These are phyloP conservation scores for Penicillium sp. DNA, from an alignment of 2,329 filamentous ascomycete genomes.

Conservation along the genomic window DNA sequence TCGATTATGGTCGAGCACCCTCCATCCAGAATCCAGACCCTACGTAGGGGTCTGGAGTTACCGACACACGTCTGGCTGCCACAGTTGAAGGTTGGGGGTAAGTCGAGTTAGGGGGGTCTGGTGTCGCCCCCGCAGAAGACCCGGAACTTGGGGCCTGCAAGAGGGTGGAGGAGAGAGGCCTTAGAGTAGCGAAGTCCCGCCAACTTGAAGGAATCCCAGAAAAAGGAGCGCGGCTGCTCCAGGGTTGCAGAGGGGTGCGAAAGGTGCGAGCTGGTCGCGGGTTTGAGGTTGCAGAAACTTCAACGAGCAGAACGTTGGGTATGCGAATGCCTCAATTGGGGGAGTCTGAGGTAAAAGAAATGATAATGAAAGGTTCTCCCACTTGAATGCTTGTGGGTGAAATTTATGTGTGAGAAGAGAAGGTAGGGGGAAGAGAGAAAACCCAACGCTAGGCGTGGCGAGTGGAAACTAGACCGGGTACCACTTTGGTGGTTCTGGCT, in stretches of 20 bases:
- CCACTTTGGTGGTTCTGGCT: not conserved
- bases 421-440: not conserved
- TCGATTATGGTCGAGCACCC: conserved; percentile 30
- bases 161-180: conserved; percentile 79
- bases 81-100: conserved; percentile 32
- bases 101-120: conserved; percentile 90
- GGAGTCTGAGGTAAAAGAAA: not conserved
- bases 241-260: conserved; percentile 31
- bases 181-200: conserved; percentile 74
- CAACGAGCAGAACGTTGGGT: conserved; percentile 5
- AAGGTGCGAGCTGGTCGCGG: conserved; percentile 5
- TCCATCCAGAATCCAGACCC: conserved; percentile 46
- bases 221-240: conserved; percentile 42
- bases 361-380: not conserved
- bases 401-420: not conserved
- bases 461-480: not conserved
- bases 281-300: conserved; percentile 14
- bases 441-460: not conserved
- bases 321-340: not conserved
- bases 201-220: conserved; percentile 76
- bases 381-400: not conserved
- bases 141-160: conserved; percentile 89
- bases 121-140: conserved; percentile 96
- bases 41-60: conserved; percentile 42
- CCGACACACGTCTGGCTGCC: conserved; percentile 37